Percentiles rank a stretch among this genome's conserved stretches.
Evolutionary conservation across 179 eudicot genomes (phyloP).

Genomic region (Nepenthes alata): DNA sequence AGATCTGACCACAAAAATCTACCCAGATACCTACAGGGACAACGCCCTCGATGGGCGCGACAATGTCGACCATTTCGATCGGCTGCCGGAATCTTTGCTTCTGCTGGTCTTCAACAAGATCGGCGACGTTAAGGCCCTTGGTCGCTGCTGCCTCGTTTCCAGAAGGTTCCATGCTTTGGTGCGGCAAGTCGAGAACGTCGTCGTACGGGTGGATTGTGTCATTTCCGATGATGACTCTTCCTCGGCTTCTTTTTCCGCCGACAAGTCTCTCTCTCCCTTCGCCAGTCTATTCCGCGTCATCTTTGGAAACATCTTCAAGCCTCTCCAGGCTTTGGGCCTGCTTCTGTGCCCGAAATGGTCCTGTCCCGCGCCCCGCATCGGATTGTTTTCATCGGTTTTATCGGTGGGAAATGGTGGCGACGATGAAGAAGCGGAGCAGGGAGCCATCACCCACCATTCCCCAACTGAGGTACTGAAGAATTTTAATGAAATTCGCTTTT

Average conservation of each 20-base stretch:
- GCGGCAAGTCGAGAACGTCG: conserved; percentile 68
- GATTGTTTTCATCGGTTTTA: not conserved
- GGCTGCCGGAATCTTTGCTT: conserved; percentile 62
- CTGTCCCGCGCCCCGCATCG: not conserved
- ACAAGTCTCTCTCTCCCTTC: conserved; percentile 40
- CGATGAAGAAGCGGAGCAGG: conserved; percentile 27
- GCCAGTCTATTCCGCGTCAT: conserved; percentile 32
- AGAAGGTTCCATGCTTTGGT: conserved; percentile 54
- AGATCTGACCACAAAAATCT: conserved; percentile 32
- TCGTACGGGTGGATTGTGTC: conserved; percentile 84
- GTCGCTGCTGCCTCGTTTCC: conserved; percentile 73
- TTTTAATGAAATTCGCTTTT: conserved; percentile 42
- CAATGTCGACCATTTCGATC: conserved; percentile 54
- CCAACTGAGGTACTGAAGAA: conserved; percentile 76
- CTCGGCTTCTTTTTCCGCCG: conserved; percentile 24
- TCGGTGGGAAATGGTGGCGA: conserved; percentile 23
- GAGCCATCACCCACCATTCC: conserved; percentile 63
- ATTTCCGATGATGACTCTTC: conserved; percentile 70
- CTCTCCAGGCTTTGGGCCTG: conserved; percentile 50
- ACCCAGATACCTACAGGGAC: conserved; percentile 27
- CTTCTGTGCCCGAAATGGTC: conserved; percentile 29
- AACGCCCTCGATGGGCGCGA: not conserved
- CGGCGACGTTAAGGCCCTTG: conserved; percentile 78
- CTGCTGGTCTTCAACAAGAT: conserved; percentile 74
- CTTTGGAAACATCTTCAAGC: conserved; percentile 46